Evolutionary conservation across 768 basidiomycete genomes (phyloP), one percentile per base, ranked within the genome.

Genomic region (Mrakia hoshinonis): DNA sequence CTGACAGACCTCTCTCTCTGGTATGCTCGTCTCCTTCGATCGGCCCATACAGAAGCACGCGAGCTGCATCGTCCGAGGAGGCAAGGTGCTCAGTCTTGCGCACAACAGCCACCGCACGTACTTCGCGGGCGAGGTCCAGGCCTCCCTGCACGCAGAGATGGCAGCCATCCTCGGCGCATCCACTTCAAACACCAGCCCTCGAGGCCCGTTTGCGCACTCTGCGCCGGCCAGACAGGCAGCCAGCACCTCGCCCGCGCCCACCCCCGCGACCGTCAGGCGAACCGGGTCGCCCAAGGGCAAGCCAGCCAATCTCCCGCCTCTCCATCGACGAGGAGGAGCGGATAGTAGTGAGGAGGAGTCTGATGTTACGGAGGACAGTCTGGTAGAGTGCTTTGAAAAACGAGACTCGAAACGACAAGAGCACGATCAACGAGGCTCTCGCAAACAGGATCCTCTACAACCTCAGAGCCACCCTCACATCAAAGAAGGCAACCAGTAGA

Each of bases 131-230:
- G 67, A 60, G 26, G 24, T 68, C 39, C 67, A 68, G 38, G 39
- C 51, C n/a, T 68, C 67, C 11, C 36, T 58, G 18, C 67, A 68
- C 52, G 67, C 67, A 11, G 67, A 68, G 52, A 60, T 68, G 55
- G 24, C 39, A 6, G 54, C 54, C 31, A 68, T 68, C 26, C 52
- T 68, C 26, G 24, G n/a, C 43, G 12, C 43, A 11, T 54, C 34
- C 29, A n/a, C 63, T 2, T 65, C 63, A 4, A 20, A 13, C 29
- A 34, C 48, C 29, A 24, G 39, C 7, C 29, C 47, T 34, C 48
- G 65, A 52, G 48, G n/a, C 1, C 31, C 58, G 31, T 61, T 66
- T 29, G 46, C 48, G 2, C 65, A 66, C 51, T 48, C 65, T 20
- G 26, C 65, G 31, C 65, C 65, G 6, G 20, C 36, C 13, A n/a